Evolutionary conservation across 2,329 filamentous ascomycete species (phyloP), one percentile per base, ranked within the genome.

Genomic region (Sporothrix variecibatus): DNA sequence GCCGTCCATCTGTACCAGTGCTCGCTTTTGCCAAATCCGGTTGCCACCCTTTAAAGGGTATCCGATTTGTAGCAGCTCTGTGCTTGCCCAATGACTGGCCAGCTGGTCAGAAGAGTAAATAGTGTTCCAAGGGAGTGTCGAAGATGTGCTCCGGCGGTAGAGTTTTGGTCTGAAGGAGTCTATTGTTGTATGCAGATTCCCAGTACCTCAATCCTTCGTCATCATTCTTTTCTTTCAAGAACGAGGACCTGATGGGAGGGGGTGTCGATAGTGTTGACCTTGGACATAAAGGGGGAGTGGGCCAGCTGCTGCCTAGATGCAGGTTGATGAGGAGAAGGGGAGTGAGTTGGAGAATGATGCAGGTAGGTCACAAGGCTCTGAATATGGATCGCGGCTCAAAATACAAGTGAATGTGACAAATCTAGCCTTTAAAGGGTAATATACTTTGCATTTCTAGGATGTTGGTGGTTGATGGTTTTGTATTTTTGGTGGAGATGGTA

Each of bases 101-200:
- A 69, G 65, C 65, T 69, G 65, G 65, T 49, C 65, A 69, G 26
- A 64, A 69, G n/a, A 23, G 43, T 28, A 6, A 51, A 51, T 23
- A 43, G 7, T 26, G 5, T 34, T n/a, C 15, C 8, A 23, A 23
- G 7, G 23, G 38, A 38, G n/a, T 20, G 34, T n/a, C n/a, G 17
- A 65, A 1, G 20, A 43, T 34, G 40, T 34, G 38, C 60, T 26
- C 34, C 38, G 60, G 60, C 60, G 60, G 38, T 12, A 26, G 20
- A 3, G n/a, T 65, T 23, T 6, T 23, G 20, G 17, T 23, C 8
- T 40, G 31, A 64, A 64, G 60, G 60, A 64, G 7, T 9, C 17
- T 15, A 43, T 15, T 43, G 60, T 17, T 15, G 60, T 26, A 65
- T 65, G 34, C 60, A 34, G 60, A 65, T 5, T 43, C 12, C 40